Conservation (phyloP, 148 eudicot genomes). For the Fagopyrum homotropicum region DNA sequence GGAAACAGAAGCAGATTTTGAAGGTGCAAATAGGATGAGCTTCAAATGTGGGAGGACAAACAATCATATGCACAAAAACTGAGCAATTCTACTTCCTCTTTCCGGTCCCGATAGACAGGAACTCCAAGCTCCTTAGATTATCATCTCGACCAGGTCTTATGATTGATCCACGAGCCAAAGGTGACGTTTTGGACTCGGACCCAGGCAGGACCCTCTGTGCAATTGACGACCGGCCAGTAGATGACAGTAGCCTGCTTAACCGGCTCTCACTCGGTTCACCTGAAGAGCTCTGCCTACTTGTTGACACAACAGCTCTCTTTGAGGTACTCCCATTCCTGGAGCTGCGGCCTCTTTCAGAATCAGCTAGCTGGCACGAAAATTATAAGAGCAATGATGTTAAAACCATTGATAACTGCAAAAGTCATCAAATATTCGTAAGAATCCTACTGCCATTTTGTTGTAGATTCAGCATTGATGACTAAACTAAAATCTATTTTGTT, state of each 20-base stretch:
- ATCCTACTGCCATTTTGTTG: neutral
- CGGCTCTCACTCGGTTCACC: conserved; percentile 62
- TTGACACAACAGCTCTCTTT: conserved; percentile 54
- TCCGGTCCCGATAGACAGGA: conserved; percentile 76
- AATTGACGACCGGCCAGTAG: conserved; percentile 55
- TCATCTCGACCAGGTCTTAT: conserved; percentile 66
- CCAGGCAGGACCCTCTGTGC: conserved; percentile 80
- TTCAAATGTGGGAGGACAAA: no score
- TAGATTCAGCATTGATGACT: no score
- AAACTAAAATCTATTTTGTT: no score
- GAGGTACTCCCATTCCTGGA: conserved; percentile 67
- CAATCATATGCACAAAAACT: no score
- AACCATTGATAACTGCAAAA: neutral
- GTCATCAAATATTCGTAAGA: neutral
- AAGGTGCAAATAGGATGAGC: no score
- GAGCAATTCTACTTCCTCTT: conserved; percentile 44
- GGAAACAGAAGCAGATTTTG: no score
- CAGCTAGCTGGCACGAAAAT: conserved; percentile 47
- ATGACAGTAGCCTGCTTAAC: conserved; percentile 46
- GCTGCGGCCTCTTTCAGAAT: conserved; percentile 58
- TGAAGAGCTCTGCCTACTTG: conserved; percentile 86
- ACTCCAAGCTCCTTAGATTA: conserved; percentile 83
- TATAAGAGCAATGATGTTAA: neutral
- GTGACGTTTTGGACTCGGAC: conserved; percentile 68
- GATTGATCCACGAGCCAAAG: conserved; percentile 55